A percentile compares a stretch with the other conserved stretches of the same genome.
Evolutionary conservation across 352 stramenopile genomes (phyloP).

Genomic region (Phytophthora cactorum): DNA sequence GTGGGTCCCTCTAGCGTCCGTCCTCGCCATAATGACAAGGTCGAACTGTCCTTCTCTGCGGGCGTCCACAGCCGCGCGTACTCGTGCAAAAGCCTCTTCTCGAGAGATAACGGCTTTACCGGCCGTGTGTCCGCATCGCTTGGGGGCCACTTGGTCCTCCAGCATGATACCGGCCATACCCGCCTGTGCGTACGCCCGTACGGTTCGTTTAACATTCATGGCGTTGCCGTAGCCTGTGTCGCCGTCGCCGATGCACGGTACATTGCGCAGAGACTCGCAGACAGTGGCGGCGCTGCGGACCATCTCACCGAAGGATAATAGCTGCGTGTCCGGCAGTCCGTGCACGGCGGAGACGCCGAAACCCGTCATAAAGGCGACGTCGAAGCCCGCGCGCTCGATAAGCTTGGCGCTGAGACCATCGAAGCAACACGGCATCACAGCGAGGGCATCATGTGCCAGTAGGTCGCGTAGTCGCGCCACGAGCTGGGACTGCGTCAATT

Average conservation of each 20-base stretch:
- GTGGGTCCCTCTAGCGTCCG: conserved; percentile 91
- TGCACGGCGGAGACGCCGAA: conserved; percentile 91
- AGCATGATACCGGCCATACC: conserved; percentile 95
- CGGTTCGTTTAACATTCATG: conserved; percentile 93
- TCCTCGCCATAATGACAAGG: conserved; percentile 95
- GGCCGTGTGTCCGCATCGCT: conserved; percentile 92
- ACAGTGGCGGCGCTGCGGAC: conserved; percentile 44
- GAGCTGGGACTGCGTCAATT: conserved; percentile 51
- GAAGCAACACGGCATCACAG: conserved; percentile 91
- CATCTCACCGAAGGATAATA: conserved; percentile 77
- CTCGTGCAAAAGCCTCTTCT: conserved; percentile 85
- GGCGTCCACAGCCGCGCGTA: conserved; percentile 92
- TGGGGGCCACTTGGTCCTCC: conserved; percentile 94
- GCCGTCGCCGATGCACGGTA: conserved; percentile 84
- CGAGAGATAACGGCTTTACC: conserved; percentile 91
- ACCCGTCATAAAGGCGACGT: conserved; percentile 93
- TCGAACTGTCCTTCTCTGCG: conserved; percentile 84
- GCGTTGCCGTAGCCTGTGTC: conserved; percentile 95
- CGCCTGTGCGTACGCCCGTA: conserved; percentile 89
- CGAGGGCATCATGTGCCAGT: conserved; percentile 59
- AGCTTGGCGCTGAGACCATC: conserved; percentile 92
- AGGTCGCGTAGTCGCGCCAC: conserved; percentile 57
- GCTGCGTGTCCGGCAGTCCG: conserved; percentile 91
- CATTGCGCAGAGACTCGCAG: conserved; percentile 42
- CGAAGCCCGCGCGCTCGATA: conserved; percentile 88